These are phyloP conservation scores for Botrytis fabae DNA, from an alignment of 2,329 filamentous ascomycete genomes.

Conservation along the genomic window DNA sequence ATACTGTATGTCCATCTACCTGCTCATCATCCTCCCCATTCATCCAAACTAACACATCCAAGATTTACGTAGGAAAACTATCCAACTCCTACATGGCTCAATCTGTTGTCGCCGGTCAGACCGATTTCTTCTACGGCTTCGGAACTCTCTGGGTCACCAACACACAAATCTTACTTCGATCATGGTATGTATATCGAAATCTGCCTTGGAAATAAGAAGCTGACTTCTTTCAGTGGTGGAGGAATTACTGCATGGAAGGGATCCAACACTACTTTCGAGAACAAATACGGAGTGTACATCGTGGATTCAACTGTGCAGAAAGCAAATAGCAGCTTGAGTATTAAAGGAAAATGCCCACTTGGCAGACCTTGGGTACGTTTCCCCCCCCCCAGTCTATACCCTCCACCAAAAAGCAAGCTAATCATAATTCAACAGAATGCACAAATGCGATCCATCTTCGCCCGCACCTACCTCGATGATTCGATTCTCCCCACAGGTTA, in stretches of 20 bases:
- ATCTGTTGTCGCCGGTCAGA: constrained; percentile 61
- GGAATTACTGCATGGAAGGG: constrained; percentile 71
- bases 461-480: constrained; percentile 51
- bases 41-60: constrained; percentile 7
- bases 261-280: constrained; percentile 63
- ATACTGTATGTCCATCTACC: constrained; percentile 50
- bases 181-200: constrained; percentile 43
- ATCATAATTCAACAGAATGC: constrained; percentile 43
- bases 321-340: constrained; percentile 50
- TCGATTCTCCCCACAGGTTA: constrained; percentile 52
- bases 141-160: constrained; percentile 62
- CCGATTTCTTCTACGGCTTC: constrained; percentile 63
- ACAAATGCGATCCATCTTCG: constrained; percentile 53
- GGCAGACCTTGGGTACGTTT: constrained; percentile 50
- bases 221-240: constrained; percentile 42
- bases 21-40: not conserved
- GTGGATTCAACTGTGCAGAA: constrained; percentile 54
- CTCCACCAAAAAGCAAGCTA: not conserved
- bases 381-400: not conserved
- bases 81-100: constrained; percentile 66
- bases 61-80: constrained; percentile 65
- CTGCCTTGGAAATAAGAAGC: not conserved
- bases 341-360: constrained; percentile 49
- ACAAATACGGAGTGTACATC: constrained; percentile 69
- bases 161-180: constrained; percentile 55